Evolutionary conservation across 768 basidiomycete species (phyloP), one percentile per base, ranked within the genome.

Genomic region (Russula brevipes): DNA sequence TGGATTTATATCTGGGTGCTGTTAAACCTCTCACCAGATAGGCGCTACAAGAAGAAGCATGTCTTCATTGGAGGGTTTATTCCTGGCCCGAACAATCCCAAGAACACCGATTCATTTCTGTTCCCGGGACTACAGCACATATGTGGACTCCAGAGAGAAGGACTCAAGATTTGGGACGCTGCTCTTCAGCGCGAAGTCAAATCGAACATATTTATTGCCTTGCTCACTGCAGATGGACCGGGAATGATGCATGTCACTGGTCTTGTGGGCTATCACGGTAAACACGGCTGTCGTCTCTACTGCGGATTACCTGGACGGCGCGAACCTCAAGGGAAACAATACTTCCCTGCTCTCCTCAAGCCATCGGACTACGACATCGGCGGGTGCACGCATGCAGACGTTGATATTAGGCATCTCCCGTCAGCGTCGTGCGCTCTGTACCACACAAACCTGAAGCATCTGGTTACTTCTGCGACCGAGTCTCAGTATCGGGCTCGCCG

Each of bases 1-100:
- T 76, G 75, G 73, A 69, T 76, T 0, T 72, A 70, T 14, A 76
- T 80, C 1, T 78, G 76, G 76, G 58, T 80, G 0, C 47, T 81
- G 59, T 24, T 24, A 24, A 24, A 24, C 24, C 24, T 24, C 24
- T 24, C 24, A 24, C 24, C 24, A 24, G 24, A 24, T 24, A 24
- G 24, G 1, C 24, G 24, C 24, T 24, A 24, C 24, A 24, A 24
- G 24, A 24, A 24, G 24, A 24, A 24, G 24, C 24, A 24, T 1
- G 24, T 24, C 24, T 24, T 24, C 24, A 24, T 24, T 24, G 24
- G 24, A 24, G 24, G 24, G 24, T 24, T 24, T 24, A 24, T 24
- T 24, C 24, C 24, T 24, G 24, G 24, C 24, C 24, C 24, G 24
- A 24, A 24, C 24, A 24, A 24, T 24, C 24, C 24, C 24, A 24